Evolutionary conservation across 2,329 filamentous ascomycete species (phyloP), one percentile per base, ranked within the genome.

Genomic region (Colletotrichum euphorbiae): DNA sequence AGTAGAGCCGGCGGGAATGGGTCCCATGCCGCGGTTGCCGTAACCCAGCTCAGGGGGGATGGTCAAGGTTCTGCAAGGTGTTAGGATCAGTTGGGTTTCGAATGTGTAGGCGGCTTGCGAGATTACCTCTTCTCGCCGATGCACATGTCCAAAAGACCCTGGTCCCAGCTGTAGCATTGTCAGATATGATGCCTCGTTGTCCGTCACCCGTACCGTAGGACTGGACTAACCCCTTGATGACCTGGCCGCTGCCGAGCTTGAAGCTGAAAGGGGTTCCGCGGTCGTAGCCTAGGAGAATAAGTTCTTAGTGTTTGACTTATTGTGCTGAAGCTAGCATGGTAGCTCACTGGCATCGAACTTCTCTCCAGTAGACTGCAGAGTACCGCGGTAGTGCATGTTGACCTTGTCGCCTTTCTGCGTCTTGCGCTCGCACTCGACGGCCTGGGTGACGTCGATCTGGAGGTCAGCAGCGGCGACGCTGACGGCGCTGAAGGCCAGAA

Each of bases 81-180:
- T 69, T 19, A 72, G 67, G 5, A 51, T 42, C 45, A 40, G 58
- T 31, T 69, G 48, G 67, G 46, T n/a, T 38, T 36, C 28, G n/a
- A 17, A n/a, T 21, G n/a, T 17, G 31, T 31, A 42, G 19, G n/a
- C 11, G 43, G 46, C 28, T 62, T 48, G 13, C 67, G 28, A 28
- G 54, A 40, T 80, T 74, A 84, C 85, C 87, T 88, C 85, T 94
- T 95, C 85, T 98, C 95, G 70, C 96, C 95, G 74, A 97, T 91
- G 81, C 96, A 98, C 94, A 98, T 98, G 76, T 93, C 93, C 61
- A 96, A 74, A 43, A 98, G 86, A 56, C 95, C 95, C 77, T 97
- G 81, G 75, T 98, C 95, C 95, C 94, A 98, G 76, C 90, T 93
- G 70, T 50, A 62, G 24, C 28, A 43, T 70, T 17, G 73, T 74